Evolutionary conservation across 768 basidiomycete species (phyloP).

Genomic region (Phanerodontia chrysosporium): DNA sequence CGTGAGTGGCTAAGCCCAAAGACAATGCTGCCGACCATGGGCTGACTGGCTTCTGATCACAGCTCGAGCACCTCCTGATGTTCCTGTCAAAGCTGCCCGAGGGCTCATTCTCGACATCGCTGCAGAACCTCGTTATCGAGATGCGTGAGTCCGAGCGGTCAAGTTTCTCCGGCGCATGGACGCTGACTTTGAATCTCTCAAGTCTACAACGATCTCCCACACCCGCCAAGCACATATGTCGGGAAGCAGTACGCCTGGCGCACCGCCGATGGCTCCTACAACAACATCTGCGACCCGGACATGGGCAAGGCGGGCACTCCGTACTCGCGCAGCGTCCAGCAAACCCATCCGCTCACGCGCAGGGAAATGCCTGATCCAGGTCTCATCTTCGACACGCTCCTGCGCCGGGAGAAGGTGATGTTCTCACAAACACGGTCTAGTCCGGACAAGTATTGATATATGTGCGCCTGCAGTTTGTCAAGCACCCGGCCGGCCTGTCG

Average conservation of each 20-base stretch:
- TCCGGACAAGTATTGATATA: background rate
- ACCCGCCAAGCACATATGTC: constrained; percentile 70
- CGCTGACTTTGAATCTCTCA: constrained; percentile 1
- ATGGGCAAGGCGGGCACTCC: constrained; percentile 77
- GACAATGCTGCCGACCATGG: background rate
- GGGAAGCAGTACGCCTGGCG: constrained; percentile 64
- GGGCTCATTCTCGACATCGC: constrained; percentile 37
- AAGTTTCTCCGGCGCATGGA: background rate
- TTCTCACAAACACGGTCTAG: background rate
- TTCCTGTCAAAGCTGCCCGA: constrained; percentile 58
- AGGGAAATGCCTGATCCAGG: constrained; percentile 77
- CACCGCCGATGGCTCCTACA: constrained; percentile 70
- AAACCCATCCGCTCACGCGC: constrained; percentile 55
- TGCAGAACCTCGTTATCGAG: constrained; percentile 39
- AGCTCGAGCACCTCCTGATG: constrained; percentile 71
- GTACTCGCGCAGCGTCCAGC: constrained; percentile 82
- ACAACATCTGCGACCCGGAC: constrained; percentile 66
- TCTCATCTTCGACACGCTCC: constrained; percentile 74
- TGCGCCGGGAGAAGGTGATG: constrained; percentile 62
- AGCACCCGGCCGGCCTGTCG: constrained; percentile 78
- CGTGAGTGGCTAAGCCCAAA: constrained; percentile 36
- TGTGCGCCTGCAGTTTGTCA: constrained; percentile 48
- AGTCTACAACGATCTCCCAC: constrained; percentile 82
- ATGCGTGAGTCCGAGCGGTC: constrained; percentile 41
- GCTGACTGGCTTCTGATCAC: background rate